Conservation (phyloP, 306 rosid genomes). For the Amphicarpaea edgeworthii region DNA sequence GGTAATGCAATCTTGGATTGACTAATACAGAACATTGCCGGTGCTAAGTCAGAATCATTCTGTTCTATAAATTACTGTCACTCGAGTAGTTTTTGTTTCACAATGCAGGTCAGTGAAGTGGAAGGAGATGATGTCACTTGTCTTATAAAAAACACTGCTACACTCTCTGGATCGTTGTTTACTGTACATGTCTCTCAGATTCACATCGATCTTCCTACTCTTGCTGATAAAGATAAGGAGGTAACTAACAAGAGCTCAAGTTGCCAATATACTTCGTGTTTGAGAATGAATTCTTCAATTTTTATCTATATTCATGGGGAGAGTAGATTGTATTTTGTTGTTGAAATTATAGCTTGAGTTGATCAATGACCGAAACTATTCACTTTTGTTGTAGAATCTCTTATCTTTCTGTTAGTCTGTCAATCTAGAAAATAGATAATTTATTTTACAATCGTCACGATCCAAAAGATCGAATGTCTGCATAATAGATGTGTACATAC, state of each 20-base stretch:
- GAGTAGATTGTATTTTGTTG: neutral
- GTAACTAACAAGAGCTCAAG: constrained; percentile 45
- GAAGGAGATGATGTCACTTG: constrained; percentile 85
- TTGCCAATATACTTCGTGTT: constrained; percentile 19
- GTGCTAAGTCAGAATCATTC: constrained; percentile 4
- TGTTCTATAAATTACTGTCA: neutral
- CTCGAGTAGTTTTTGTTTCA: constrained; percentile 13
- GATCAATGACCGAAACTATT: neutral
- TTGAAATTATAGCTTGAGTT: constrained; percentile 30
- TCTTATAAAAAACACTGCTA: constrained; percentile 81
- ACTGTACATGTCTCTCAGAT: constrained; percentile 94
- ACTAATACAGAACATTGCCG: neutral
- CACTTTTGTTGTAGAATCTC: neutral
- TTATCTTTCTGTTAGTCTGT: constrained; percentile 21
- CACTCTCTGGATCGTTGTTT: constrained; percentile 86
- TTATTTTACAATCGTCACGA: constrained; percentile 34
- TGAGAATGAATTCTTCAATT: constrained; percentile 20
- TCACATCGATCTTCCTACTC: constrained; percentile 87
- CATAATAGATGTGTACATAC: too few species aligned
- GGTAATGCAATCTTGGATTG: constrained; percentile 43
- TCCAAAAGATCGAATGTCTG: constrained; percentile 26
- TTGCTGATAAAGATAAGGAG: constrained; percentile 84
- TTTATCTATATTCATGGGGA: constrained; percentile 18
- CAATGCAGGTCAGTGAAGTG: constrained; percentile 77
- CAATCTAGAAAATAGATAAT: neutral